These are phyloP conservation scores for Sideroxylon spinosum DNA, from an alignment of 179 eudicot genomes.

Conservation along the genomic window DNA sequence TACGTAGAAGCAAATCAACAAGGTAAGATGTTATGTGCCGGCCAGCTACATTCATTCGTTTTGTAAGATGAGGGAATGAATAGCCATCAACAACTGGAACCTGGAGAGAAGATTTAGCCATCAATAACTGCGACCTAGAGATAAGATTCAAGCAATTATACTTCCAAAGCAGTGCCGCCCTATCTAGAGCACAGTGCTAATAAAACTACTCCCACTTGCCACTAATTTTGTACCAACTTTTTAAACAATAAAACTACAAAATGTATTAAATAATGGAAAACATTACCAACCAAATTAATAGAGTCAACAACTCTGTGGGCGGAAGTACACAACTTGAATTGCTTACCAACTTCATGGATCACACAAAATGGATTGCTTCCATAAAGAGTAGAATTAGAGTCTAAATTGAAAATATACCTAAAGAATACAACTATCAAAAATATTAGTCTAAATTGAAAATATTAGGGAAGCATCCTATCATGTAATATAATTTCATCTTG, in stretches of 20 bases:
- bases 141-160: conserved; percentile 8
- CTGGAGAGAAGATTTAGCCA: conserved; percentile 50
- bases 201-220: neutral
- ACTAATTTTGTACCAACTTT: neutral
- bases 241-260: neutral
- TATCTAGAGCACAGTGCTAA: neutral
- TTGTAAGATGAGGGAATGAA: conserved; percentile 97
- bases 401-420: neutral
- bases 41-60: conserved; percentile 98
- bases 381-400: neutral
- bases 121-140: conserved; percentile 73
- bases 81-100: conserved; percentile 99
- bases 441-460: no score
- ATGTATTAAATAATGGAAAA: neutral
- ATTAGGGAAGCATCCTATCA: neutral
- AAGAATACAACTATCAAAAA: neutral
- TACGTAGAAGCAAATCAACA: conserved; percentile 81
- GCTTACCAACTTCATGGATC: neutral
- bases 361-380: neutral
- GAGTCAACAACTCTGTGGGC: neutral
- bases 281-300: neutral
- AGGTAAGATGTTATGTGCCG: conserved; percentile 95
- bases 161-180: neutral
- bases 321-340: neutral
- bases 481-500: neutral